phyloP scores from a whole-genome alignment of 2,329 filamentous ascomycete species.

The Aspergillus melleus region DNA sequence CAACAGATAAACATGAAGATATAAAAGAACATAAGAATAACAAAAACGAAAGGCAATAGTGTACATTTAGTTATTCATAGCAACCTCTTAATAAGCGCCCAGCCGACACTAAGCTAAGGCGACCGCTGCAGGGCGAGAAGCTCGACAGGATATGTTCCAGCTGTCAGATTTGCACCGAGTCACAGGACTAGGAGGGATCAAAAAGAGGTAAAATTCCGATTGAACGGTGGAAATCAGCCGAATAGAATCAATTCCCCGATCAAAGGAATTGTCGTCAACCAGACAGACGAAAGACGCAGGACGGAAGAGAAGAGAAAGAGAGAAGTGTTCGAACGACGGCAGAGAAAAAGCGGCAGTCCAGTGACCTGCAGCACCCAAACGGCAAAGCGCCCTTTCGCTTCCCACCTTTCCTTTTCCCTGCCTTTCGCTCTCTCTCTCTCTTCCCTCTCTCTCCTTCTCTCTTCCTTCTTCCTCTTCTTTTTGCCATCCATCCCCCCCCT shows the following conservation, averaged over 20 bases:
- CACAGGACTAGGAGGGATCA: not conserved
- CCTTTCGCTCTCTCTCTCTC: constrained; percentile 9
- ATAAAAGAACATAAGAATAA: not conserved
- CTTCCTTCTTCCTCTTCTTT: not conserved
- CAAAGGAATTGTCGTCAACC: not conserved
- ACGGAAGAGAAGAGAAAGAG: not conserved
- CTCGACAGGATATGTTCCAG: not conserved
- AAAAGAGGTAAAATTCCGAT: too few species aligned
- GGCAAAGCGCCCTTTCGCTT: constrained; percentile 23
- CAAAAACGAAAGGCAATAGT: not conserved
- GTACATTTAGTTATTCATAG: constrained; percentile 1
- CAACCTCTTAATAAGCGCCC: constrained; percentile 7
- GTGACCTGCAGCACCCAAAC: constrained; percentile 18
- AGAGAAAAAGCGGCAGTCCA: constrained; percentile 12
- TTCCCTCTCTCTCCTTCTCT: constrained; percentile 10
- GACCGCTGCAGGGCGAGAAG: constrained; percentile 3
- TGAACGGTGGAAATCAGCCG: not conserved
- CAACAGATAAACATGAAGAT: not conserved
- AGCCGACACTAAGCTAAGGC: constrained; percentile 6
- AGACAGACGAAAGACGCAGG: not conserved
- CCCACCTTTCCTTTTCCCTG: not conserved
- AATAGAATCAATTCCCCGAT: not conserved
- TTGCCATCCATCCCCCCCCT: constrained; percentile 8
- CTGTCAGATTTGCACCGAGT: not conserved
- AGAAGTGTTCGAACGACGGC: not conserved